phyloP scores from a whole-genome alignment of 2,329 filamentous ascomycete genomes.

The Cladophialophora carrionii region DNA sequence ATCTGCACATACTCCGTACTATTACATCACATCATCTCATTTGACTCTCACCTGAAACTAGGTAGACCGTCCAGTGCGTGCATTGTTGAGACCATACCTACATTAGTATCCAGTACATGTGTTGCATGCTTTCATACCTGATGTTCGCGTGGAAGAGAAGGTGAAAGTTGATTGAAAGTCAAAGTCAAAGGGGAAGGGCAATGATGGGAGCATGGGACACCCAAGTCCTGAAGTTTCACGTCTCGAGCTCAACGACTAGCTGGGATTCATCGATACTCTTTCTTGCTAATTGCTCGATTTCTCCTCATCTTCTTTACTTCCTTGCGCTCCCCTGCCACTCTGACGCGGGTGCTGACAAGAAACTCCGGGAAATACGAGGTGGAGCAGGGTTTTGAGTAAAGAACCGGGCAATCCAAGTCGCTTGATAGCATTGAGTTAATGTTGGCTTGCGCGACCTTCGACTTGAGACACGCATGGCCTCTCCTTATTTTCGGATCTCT shows the following conservation, averaged over 20 bases:
- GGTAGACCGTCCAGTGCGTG: too few species aligned
- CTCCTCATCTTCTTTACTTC: neutral
- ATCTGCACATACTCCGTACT: too few species aligned
- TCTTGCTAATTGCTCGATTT: neutral
- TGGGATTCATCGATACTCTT: neutral
- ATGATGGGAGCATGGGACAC: neutral
- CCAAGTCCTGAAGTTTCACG: neutral
- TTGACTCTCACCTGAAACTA: too few species aligned
- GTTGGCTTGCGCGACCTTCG: neutral
- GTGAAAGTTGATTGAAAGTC: too few species aligned
- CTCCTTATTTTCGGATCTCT: conserved; percentile 1
- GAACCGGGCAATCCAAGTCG: neutral
- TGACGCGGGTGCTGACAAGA: neutral
- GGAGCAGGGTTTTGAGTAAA: neutral
- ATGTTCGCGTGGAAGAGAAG: too few species aligned
- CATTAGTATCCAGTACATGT: too few species aligned
- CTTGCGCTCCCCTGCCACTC: neutral
- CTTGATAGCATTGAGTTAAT: neutral
- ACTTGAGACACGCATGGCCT: conserved; percentile 1
- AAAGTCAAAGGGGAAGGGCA: neutral
- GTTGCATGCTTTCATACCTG: too few species aligned
- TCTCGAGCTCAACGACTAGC: neutral
- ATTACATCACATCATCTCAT: too few species aligned
- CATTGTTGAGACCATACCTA: too few species aligned
- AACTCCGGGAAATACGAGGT: neutral